Base-by-base conservation (phyloP, 2,329 filamentous ascomycete species). In the Fusarium tricinctum region DNA sequence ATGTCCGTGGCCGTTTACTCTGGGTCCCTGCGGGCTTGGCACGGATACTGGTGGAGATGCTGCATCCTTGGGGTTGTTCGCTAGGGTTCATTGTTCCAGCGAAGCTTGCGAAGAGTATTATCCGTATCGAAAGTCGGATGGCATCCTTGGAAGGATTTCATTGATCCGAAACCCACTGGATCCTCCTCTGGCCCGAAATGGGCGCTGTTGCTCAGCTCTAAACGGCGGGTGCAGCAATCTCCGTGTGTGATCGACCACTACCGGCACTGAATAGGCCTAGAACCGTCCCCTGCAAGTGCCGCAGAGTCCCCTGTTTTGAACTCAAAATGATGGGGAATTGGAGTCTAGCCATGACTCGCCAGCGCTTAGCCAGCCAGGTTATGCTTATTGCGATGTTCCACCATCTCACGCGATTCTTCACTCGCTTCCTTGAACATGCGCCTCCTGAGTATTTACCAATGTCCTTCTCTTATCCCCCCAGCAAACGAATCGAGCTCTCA, bases 191-290 rank as follows among this genome's bases (percentile, higher is more conserved):
- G 12, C 6, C 32, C 17, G 30, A 28, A 12, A 28, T 26, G 17
- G 40, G 28, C 26, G 30, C 33, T 63, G n/a, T 12, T 55, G 30
- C 20, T 30, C 15, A 19, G 44, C 32, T 59, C 39, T 17, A 35
- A 35, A 33, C 38, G 32, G 39, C 58, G 57, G 57, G 28, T 47
- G 38, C 38, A 55, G 49, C 48, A 63, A 63, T 46, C 28, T 62
- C 59, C 57, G 59, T 56, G 59, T 56, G 38, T 22, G 58, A 63
- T 63, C 59, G 58, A 62, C 58, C 47, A 14, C 43, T 63, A 33
- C 49, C 30, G 19, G 28, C 23, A 38, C 30, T 30, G 40, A 46
- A 43, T 6, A 15, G 28, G 13, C 14, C 22, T 22, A 38, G 32
- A 32, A 15, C n/a, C 23, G 32, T 32, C 23, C 43, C 26, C 46